A percentile compares a stretch with the other conserved stretches of the same genome.
phyloP scores from a whole-genome alignment of 805 yeast genomes.

The Nakazawaea ishiwadae region DNA sequence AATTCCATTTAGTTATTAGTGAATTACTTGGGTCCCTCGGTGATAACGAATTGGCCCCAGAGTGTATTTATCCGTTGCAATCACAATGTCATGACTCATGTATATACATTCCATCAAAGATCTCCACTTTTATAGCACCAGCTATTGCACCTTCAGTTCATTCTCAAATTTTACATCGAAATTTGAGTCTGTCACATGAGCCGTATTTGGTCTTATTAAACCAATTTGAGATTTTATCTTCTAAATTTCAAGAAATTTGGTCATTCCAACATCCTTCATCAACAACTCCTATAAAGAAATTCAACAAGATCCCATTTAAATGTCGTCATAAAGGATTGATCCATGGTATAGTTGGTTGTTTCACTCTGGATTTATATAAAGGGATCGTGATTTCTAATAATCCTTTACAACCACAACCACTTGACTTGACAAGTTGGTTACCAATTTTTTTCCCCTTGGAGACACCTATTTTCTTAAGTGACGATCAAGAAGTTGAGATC shows the following conservation, averaged over 20 bases:
- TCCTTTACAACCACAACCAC: conserved; percentile 33
- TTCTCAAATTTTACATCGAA: conserved; percentile 21
- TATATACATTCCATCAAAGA: conserved; percentile 57
- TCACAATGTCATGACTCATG: conserved; percentile 41
- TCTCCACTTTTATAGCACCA: conserved; percentile 63
- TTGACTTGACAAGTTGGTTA: conserved; percentile 58
- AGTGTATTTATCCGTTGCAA: conserved; percentile 51
- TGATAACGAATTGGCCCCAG: conserved; percentile 88
- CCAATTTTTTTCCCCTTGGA: conserved; percentile 62
- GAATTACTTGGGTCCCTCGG: conserved; percentile 91
- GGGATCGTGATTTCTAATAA: conserved; percentile 50
- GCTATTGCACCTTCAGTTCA: conserved; percentile 53
- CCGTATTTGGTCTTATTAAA: conserved; percentile 26
- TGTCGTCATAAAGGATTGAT: conserved; percentile 47
- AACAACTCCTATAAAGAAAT: conserved; percentile 1
- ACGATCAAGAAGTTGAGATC: conserved; percentile 50
- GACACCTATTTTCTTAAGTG: conserved; percentile 46
- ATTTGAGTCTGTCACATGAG: conserved; percentile 18
- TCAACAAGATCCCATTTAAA: conserved; percentile 27
- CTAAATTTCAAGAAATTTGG: conserved; percentile 54
- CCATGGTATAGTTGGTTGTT: conserved; percentile 76
- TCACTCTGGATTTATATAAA: conserved; percentile 63
- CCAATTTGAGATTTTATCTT: conserved; percentile 36
- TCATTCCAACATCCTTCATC: conserved; percentile 48
- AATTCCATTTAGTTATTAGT: conserved; percentile 61